These are phyloP conservation scores for Diaporthe aspalathi DNA, from an alignment of 2,329 filamentous ascomycete genomes.

Conservation along the genomic window DNA sequence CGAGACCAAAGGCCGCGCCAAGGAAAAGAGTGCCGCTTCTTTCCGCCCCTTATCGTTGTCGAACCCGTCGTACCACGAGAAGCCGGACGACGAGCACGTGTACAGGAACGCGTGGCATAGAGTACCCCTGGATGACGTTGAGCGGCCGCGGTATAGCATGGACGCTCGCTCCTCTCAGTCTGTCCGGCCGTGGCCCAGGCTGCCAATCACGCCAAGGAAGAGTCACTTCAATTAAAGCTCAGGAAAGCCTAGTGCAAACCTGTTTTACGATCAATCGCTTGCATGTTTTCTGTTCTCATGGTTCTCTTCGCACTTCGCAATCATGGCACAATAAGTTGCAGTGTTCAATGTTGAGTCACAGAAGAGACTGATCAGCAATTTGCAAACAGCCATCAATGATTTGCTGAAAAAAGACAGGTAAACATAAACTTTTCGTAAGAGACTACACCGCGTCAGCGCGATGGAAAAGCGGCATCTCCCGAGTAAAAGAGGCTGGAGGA, in stretches of 20 bases:
- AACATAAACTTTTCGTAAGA: too few species aligned
- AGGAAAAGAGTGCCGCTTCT: background rate
- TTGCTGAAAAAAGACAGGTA: too few species aligned
- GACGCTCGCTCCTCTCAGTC: background rate
- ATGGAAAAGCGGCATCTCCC: too few species aligned
- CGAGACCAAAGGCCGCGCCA: constrained; percentile 17
- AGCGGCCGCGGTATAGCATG: constrained; percentile 25
- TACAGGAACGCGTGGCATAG: constrained; percentile 4
- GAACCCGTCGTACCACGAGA: background rate
- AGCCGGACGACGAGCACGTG: constrained; percentile 14
- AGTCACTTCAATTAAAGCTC: constrained; percentile 2
- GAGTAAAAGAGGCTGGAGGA: too few species aligned
- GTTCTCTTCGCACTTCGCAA: background rate
- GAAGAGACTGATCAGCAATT: too few species aligned
- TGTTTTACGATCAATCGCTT: background rate
- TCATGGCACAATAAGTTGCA: too few species aligned
- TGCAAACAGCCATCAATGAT: too few species aligned
- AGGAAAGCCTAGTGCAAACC: too few species aligned
- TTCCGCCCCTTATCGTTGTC: constrained; percentile 11
- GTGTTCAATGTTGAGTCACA: too few species aligned
- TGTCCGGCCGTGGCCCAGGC: constrained; percentile 3
- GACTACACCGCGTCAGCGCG: too few species aligned
- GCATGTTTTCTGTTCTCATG: background rate
- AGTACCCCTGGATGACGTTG: constrained; percentile 9
- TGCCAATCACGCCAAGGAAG: constrained; percentile 13